phyloP scores from a whole-genome alignment of 371 early-diverging fungal species.

The Mortierella sp. region DNA sequence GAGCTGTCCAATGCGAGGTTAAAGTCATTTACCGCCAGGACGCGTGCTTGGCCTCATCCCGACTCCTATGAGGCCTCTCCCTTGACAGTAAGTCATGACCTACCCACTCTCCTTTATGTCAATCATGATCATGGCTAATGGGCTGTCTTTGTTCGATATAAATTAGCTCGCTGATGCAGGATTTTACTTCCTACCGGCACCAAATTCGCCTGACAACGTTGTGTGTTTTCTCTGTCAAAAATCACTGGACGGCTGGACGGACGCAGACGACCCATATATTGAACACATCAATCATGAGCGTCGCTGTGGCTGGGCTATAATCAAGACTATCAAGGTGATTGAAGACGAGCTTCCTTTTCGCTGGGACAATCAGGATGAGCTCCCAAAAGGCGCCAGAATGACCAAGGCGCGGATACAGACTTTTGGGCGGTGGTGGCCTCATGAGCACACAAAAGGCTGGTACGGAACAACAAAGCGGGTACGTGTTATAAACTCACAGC shows the following conservation, averaged over 20 bases:
- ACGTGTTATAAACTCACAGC: not conserved
- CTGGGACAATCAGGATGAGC: conserved; percentile 42
- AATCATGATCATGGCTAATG: not conserved
- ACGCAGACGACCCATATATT: conserved; percentile 36
- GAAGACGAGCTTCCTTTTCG: conserved; percentile 35
- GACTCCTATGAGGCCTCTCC: conserved; percentile 28
- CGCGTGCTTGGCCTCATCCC: conserved; percentile 42
- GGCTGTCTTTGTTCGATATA: not conserved
- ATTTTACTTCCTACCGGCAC: conserved; percentile 43
- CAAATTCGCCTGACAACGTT: conserved; percentile 41
- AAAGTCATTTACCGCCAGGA: conserved; percentile 26
- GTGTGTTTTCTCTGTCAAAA: conserved; percentile 53
- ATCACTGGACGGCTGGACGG: conserved; percentile 49
- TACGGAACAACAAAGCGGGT: conserved; percentile 47
- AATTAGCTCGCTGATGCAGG: conserved; percentile 53
- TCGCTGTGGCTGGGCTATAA: conserved; percentile 48
- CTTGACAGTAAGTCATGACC: conserved; percentile 16
- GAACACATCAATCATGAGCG: conserved; percentile 43
- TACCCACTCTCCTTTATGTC: not conserved
- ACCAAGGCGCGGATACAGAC: conserved; percentile 51
- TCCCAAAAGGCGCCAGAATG: conserved; percentile 52
- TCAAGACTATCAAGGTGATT: conserved; percentile 18
- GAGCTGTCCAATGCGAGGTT: conserved; percentile 33
- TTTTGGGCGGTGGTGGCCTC: conserved; percentile 58
- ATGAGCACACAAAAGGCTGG: conserved; percentile 49